A percentile compares a stretch with the other conserved stretches of the same genome.
These are phyloP conservation scores for Claviceps purpurea DNA, from an alignment of 2,329 filamentous ascomycete genomes.

Conservation along the genomic window DNA sequence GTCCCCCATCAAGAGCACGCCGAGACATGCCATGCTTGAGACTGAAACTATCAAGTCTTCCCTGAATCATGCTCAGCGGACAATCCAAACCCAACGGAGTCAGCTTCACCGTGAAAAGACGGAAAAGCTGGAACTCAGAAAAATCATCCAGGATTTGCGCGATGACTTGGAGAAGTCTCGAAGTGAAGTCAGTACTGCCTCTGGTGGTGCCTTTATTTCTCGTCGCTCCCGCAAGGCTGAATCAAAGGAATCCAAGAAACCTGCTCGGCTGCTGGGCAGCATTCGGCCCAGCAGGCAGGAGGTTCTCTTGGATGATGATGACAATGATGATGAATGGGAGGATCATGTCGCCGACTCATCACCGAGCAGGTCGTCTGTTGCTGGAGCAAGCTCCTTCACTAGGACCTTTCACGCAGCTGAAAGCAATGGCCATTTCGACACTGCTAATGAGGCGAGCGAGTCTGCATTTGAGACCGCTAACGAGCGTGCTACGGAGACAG, in stretches of 20 bases:
- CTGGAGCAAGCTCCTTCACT: conserved; percentile 9
- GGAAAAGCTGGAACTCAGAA: conserved; percentile 89
- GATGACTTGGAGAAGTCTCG: conserved; percentile 74
- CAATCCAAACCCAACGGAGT: conserved; percentile 89
- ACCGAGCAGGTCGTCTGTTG: conserved; percentile 12
- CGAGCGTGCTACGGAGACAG: conserved; percentile 75
- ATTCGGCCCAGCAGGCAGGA: conserved; percentile 64
- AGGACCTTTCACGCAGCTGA: conserved; percentile 24
- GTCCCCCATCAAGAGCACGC: conserved; percentile 83
- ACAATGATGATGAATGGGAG: conserved; percentile 84
- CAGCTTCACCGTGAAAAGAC: conserved; percentile 97
- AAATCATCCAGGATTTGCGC: conserved; percentile 86
- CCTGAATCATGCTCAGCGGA: conserved; percentile 84
- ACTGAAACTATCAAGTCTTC: conserved; percentile 92
- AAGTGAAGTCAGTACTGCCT: conserved; percentile 31
- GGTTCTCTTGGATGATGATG: conserved; percentile 59
- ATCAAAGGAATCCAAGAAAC: conserved; percentile 65
- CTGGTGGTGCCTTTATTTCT: conserved; percentile 28
- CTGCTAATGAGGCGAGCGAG: conserved; percentile 62
- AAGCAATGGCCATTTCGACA: conserved; percentile 61
- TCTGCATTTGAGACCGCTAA: conserved; percentile 56
- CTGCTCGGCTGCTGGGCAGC: conserved; percentile 62
- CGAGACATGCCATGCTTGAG: conserved; percentile 82
- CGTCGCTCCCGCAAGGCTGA: conserved; percentile 52
- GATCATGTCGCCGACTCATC: conserved; percentile 43